A percentile compares a stretch with the other conserved stretches of the same genome.
Evolutionary conservation across 2,329 filamentous ascomycete genomes (phyloP).

Genomic region (Dendrostoma leiphaemia): DNA sequence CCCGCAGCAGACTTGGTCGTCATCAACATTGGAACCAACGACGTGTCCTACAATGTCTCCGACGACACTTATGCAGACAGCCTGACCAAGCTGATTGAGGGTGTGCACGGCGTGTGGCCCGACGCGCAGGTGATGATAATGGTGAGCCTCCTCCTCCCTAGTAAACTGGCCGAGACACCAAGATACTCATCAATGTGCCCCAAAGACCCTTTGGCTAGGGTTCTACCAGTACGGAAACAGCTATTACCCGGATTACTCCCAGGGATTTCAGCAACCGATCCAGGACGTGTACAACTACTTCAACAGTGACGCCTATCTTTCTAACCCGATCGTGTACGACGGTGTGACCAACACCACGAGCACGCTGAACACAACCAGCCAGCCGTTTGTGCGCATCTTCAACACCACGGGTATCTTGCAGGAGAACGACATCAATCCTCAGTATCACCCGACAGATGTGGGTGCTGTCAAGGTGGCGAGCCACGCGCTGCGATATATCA

Average conservation of each 20-base stretch:
- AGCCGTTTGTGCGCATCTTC: slow-evolving; percentile 59
- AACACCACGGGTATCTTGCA: slow-evolving; percentile 60
- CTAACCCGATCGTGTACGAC: slow-evolving; percentile 37
- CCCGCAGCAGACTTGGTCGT: slow-evolving; percentile 42
- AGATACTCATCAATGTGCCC: not conserved
- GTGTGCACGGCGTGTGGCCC: slow-evolving; percentile 45
- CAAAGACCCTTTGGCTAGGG: slow-evolving; percentile 51
- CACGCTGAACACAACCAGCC: slow-evolving; percentile 26
- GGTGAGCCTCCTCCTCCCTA: slow-evolving; percentile 28
- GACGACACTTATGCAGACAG: slow-evolving; percentile 37
- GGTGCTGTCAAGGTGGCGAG: slow-evolving; percentile 61
- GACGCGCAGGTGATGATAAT: slow-evolving; percentile 43
- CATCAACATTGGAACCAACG: slow-evolving; percentile 47
- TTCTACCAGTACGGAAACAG: slow-evolving; percentile 50
- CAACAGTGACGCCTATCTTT: slow-evolving; percentile 42
- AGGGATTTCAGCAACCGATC: slow-evolving; percentile 48
- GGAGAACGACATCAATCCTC: slow-evolving; percentile 59
- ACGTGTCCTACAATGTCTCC: slow-evolving; percentile 36
- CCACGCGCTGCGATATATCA: slow-evolving; percentile 57
- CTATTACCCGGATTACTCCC: slow-evolving; percentile 39
- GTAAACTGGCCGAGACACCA: too few species aligned
- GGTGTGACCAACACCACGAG: slow-evolving; percentile 36
- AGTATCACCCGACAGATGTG: slow-evolving; percentile 60
- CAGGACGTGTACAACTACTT: slow-evolving; percentile 51
- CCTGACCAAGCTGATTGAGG: slow-evolving; percentile 43